Evolutionary conservation across 1,284 basidiomycete species (phyloP).

Genomic region (Malassezia furfur): DNA sequence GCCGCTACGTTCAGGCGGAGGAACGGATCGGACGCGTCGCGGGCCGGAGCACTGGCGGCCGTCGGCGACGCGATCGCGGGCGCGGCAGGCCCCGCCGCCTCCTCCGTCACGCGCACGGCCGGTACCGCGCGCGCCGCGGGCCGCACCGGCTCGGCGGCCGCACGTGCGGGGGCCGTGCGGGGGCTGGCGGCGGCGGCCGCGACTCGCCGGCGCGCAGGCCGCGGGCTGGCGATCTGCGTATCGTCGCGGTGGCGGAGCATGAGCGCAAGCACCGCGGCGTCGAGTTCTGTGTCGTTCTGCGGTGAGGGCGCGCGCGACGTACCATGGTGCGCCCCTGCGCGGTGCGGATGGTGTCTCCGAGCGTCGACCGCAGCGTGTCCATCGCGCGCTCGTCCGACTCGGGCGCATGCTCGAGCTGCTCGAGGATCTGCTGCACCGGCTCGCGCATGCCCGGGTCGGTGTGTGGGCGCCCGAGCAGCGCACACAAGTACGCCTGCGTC

Average conservation of each 20-base stretch:
- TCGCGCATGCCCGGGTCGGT: neutral
- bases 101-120: neutral
- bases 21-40: neutral
- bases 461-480: neutral
- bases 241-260: slow-evolving; percentile 12
- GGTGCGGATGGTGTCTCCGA: neutral
- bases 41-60: neutral
- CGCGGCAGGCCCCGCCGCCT: neutral
- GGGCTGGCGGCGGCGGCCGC: neutral
- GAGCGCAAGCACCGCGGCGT: slow-evolving; percentile 8
- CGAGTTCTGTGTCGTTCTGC: slow-evolving; percentile 7
- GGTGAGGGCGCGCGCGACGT: neutral
- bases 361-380: neutral
- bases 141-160: neutral
- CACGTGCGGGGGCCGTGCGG: neutral
- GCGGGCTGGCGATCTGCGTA: neutral
- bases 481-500: slow-evolving; percentile 4
- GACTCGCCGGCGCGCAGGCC: neutral
- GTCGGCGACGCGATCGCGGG: neutral
- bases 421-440: neutral
- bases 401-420: neutral
- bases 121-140: neutral
- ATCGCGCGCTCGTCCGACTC: slow-evolving; percentile 1
- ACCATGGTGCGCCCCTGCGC: neutral
- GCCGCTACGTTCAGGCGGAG: slow-evolving; percentile 41